Base-by-base conservation (phyloP, 805 yeast species). In the Pichia pseudocactophila region DNA sequence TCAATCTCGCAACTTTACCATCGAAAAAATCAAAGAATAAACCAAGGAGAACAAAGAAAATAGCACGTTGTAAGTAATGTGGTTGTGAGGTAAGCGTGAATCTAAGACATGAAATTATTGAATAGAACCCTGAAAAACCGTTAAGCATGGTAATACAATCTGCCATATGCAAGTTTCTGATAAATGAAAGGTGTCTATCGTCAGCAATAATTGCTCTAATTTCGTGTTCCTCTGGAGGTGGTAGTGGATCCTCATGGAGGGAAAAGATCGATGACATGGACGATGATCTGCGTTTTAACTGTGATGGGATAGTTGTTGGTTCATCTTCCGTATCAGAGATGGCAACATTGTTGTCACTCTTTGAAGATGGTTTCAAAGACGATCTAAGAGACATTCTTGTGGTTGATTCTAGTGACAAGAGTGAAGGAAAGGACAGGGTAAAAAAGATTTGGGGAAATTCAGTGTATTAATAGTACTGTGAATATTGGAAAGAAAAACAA, bases 11-110 rank as follows among this genome's bases (percentile, higher is more conserved):
- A 7, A 90, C 98, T 55, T 95, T 78, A 30, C 98, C 98, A 61
- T 92, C 98, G 61, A 92, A 84, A 61, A 92, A 88, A 63, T 90
- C 98, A 62, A 90, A 90, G 59, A 92, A 87, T 56, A 90, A 75
- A 5, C 98, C 98, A 51, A 90, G 68, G n/a, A 84, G 71, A 35
- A 88, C 86, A 65, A 71, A 87, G 50, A 82, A 79, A 65, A 88
- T 89, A 2, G 97, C 96, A 53, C 96, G 73, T 65, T 83, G 90
- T 27, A 80, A 75, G 59, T 83, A 82, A 56, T 78, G 82, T 7
- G 76, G 64, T 51, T 78, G 69, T 12, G 77, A 79, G 3, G 90
- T 83, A 40, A 78, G 67, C 5, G 89, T 77, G 62, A 76, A 92
- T 56, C 96, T 73, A 48, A 87, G 66, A 62, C 96, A 85, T 35